These are phyloP conservation scores for Dichomitus squalens DNA, from an alignment of 1,284 basidiomycete species.

Conservation along the genomic window DNA sequence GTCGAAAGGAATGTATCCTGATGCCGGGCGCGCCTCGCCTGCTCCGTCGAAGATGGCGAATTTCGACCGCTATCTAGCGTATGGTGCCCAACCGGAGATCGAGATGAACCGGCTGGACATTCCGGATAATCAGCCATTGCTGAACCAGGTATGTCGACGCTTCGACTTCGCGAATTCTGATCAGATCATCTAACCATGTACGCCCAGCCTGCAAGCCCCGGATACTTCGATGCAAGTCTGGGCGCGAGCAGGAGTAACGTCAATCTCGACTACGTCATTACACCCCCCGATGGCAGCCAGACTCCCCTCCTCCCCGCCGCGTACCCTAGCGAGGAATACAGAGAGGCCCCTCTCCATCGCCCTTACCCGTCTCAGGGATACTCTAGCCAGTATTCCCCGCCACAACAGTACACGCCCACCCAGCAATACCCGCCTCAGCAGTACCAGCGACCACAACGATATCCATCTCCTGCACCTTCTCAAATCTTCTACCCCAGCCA, in stretches of 20 bases:
- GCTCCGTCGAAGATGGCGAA: constrained; percentile 38
- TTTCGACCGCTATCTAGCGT: constrained; percentile 60
- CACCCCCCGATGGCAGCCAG: constrained; percentile 14
- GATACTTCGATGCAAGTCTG: constrained; percentile 30
- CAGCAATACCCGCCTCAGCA: constrained; percentile 32
- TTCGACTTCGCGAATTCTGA: neutral
- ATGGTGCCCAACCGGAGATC: constrained; percentile 48
- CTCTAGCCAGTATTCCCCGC: constrained; percentile 17
- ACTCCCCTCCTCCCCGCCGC: constrained; percentile 22
- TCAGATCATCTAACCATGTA: neutral
- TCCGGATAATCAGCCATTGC: constrained; percentile 54
- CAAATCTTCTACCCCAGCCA: constrained; percentile 5
- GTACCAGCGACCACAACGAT: constrained; percentile 2
- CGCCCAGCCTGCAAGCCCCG: constrained; percentile 24
- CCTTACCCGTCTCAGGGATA: constrained; percentile 29
- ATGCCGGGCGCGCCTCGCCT: constrained; percentile 45
- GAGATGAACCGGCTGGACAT: constrained; percentile 57
- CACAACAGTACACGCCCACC: constrained; percentile 37
- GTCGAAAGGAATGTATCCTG: constrained; percentile 48
- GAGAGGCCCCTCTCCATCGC: constrained; percentile 35
- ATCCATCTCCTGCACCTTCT: neutral
- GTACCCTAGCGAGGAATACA: constrained; percentile 25
- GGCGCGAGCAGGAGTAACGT: constrained; percentile 27
- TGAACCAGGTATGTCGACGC: constrained; percentile 33
- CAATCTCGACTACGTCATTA: constrained; percentile 23